Evolutionary conservation across 345 rosid genomes (phyloP).

Genomic region (Sapria himalayana): DNA sequence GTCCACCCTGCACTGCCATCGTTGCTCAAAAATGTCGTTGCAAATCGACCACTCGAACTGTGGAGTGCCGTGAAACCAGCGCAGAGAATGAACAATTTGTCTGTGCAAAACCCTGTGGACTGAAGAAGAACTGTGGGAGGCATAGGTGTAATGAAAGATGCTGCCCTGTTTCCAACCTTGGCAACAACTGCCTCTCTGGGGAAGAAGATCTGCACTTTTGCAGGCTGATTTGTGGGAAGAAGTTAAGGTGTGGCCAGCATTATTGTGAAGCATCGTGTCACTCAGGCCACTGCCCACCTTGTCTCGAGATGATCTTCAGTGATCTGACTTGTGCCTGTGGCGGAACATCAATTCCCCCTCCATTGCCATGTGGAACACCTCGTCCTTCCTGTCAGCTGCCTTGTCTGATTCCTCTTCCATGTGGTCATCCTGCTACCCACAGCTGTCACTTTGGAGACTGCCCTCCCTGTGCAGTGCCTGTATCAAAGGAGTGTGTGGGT

Average conservation of each 20-base stretch:
- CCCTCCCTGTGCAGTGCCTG: constrained; percentile 82
- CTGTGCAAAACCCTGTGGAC: constrained; percentile 64
- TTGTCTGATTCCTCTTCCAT: constrained; percentile 55
- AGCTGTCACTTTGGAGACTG: constrained; percentile 95
- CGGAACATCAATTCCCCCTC: constrained; percentile 81
- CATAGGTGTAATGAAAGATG: constrained; percentile 89
- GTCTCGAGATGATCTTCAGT: constrained; percentile 67
- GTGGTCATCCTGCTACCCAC: constrained; percentile 84
- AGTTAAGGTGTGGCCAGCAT: constrained; percentile 84
- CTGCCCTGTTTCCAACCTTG: constrained; percentile 61
- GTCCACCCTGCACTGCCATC: constrained; percentile 46
- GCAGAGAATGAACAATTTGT: constrained; percentile 31
- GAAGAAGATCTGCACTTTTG: constrained; percentile 82
- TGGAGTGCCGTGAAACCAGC: constrained; percentile 50
- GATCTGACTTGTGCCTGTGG: constrained; percentile 95
- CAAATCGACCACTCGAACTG: constrained; percentile 46
- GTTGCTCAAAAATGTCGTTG: constrained; percentile 70
- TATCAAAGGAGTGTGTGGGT: constrained; percentile 79
- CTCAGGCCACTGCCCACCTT: constrained; percentile 91
- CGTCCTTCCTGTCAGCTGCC: constrained; percentile 72
- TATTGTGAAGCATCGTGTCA: constrained; percentile 74
- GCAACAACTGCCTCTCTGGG: constrained; percentile 18
- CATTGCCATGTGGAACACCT: constrained; percentile 85
- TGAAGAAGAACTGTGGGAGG: constrained; percentile 81
- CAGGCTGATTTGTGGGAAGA: constrained; percentile 75